Conservation (phyloP, 78 protist species). For the Tieghemostelium lacteum region DNA sequence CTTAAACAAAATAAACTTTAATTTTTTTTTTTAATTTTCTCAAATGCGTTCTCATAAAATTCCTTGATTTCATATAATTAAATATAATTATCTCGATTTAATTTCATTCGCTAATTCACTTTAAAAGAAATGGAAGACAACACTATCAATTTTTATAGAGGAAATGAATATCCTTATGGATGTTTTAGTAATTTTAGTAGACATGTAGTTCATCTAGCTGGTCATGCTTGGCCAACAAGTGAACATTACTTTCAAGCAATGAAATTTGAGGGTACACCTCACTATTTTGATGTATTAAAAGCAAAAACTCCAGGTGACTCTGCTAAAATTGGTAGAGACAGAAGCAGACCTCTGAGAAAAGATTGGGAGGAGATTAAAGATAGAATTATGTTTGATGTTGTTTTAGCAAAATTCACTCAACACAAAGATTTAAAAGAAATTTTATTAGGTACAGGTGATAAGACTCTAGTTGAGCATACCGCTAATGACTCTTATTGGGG, state of each 20-base stretch:
- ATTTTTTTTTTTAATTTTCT: too few relatives aligned
- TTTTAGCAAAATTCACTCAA: slow-evolving; percentile 40
- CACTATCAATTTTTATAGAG: slow-evolving; percentile 41
- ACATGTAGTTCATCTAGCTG: neutral
- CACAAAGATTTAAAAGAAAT: slow-evolving; percentile 2
- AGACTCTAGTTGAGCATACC: slow-evolving; percentile 61
- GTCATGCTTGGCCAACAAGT: slow-evolving; percentile 1
- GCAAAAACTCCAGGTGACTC: slow-evolving; percentile 4
- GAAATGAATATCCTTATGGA: slow-evolving; percentile 14
- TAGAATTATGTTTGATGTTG: slow-evolving; percentile 41
- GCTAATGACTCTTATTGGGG: slow-evolving; percentile 78
- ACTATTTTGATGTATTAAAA: neutral
- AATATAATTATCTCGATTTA: too few relatives aligned
- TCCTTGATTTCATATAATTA: too few relatives aligned
- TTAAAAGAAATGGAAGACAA: too few relatives aligned
- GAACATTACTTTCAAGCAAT: slow-evolving; percentile 51
- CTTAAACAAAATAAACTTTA: too few relatives aligned
- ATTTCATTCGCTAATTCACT: too few relatives aligned
- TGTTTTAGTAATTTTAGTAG: slow-evolving; percentile 33
- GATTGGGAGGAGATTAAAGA: slow-evolving; percentile 51
- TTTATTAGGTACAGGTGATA: slow-evolving; percentile 59
- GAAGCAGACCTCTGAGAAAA: neutral
- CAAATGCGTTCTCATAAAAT: too few relatives aligned
- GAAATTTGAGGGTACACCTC: neutral
- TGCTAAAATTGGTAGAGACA: neutral